A percentile compares a stretch with the other conserved stretches of the same genome.
These are phyloP conservation scores for Aspergillus ostianus DNA, from an alignment of 495 filamentous ascomycete genomes.

Conservation along the genomic window DNA sequence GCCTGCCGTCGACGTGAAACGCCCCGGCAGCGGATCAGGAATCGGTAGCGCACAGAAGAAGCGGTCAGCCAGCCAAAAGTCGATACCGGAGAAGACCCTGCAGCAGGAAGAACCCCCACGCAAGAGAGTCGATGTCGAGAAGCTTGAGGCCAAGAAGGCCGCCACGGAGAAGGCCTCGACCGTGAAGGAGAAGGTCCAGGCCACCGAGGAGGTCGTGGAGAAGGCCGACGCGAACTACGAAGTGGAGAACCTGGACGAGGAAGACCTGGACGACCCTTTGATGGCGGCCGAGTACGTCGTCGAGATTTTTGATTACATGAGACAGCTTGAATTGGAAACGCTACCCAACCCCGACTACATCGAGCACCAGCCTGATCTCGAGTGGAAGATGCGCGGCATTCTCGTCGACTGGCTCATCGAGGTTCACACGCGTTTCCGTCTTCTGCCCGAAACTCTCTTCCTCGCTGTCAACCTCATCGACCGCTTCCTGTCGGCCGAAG, in stretches of 20 bases:
- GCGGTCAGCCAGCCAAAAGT: constrained; percentile 50
- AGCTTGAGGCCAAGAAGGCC: constrained; percentile 18
- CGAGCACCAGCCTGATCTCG: constrained; percentile 84
- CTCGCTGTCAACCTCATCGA: constrained; percentile 97
- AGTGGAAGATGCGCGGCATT: constrained; percentile 98
- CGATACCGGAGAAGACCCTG: constrained; percentile 60
- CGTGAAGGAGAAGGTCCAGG: constrained; percentile 23
- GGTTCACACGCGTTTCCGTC: constrained; percentile 93
- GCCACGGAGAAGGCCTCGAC: constrained; percentile 14
- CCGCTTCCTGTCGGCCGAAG: constrained; percentile 89
- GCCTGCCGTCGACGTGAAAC: constrained; percentile 57
- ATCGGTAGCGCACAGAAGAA: constrained; percentile 56
- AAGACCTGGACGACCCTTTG: constrained; percentile 87
- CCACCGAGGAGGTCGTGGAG: constrained; percentile 36
- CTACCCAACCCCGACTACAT: constrained; percentile 93
- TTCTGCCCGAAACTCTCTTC: constrained; percentile 97
- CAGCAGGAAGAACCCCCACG: constrained; percentile 56
- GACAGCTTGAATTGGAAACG: constrained; percentile 77
- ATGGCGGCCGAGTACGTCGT: constrained; percentile 98
- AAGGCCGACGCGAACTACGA: constrained; percentile 31
- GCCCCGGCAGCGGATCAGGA: constrained; percentile 70
- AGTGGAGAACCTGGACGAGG: constrained; percentile 71
- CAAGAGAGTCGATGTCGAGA: constrained; percentile 45
- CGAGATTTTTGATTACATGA: constrained; percentile 97
- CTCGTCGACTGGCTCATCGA: constrained; percentile 98